Evolutionary conservation across 176 grass and related monocot genomes (phyloP).

Genomic region (Aegilops sharonensis): DNA sequence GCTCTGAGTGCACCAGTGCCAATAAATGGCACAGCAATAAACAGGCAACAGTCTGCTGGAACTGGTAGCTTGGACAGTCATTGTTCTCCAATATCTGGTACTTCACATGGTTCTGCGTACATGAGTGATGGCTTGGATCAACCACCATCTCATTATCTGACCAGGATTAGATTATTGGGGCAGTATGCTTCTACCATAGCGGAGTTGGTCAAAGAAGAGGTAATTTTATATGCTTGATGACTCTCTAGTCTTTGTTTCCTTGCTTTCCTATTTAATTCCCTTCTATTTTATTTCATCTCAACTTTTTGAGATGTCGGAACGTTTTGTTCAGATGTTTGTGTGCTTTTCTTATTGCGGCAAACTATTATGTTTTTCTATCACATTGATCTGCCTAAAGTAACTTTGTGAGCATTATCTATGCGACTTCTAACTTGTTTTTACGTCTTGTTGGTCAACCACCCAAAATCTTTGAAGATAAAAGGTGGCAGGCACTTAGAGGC

Average conservation of each 20-base stretch:
- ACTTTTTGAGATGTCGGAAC: conserved; percentile 18
- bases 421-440: conserved; percentile 15
- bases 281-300: conserved; percentile 22
- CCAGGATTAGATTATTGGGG: conserved; percentile 79
- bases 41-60: conserved; percentile 36
- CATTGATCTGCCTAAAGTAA: background rate
- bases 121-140: conserved; percentile 75
- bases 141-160: conserved; percentile 58
- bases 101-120: conserved; percentile 82
- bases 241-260: background rate
- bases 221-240: conserved; percentile 41
- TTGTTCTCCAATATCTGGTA: conserved; percentile 67
- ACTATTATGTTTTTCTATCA: background rate
- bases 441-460: conserved; percentile 25
- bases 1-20: conserved; percentile 78
- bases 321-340: background rate
- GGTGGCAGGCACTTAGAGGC: conserved; percentile 62
- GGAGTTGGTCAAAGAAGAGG: conserved; percentile 87
- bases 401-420: background rate
- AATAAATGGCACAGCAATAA: conserved; percentile 54
- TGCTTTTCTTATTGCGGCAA: background rate
- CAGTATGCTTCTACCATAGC: conserved; percentile 66
- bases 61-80: conserved; percentile 74
- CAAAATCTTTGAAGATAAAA: conserved; percentile 49
- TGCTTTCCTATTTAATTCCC: conserved; percentile 23